Conservation (phyloP, 352 stramenopile species). For the Peronosclerospora sorghi region DNA sequence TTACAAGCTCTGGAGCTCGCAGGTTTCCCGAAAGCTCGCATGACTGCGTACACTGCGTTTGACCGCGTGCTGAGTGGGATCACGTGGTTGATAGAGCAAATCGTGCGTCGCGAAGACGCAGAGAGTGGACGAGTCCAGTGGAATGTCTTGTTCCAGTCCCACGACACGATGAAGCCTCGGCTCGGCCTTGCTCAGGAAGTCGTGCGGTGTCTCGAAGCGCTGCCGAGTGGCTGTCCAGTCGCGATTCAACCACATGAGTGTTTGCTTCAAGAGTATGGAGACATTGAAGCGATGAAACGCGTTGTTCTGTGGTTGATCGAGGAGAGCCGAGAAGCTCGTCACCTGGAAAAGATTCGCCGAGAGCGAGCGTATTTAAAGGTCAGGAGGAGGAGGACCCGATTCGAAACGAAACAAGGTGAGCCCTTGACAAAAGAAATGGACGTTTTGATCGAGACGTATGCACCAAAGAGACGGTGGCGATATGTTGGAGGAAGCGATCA, state of each 20-base stretch:
- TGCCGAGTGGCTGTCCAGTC: constrained; percentile 20
- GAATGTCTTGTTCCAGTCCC: constrained; percentile 51
- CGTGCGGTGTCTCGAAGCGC: constrained; percentile 28
- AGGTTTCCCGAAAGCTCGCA: constrained; percentile 36
- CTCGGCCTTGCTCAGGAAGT: constrained; percentile 58
- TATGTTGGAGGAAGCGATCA: constrained; percentile 19
- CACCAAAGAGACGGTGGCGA: constrained; percentile 32
- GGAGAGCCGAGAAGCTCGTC: constrained; percentile 15
- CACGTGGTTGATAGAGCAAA: constrained; percentile 47
- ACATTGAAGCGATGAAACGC: constrained; percentile 43
- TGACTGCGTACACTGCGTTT: constrained; percentile 41
- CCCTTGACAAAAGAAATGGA: constrained; percentile 34
- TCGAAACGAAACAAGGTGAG: constrained; percentile 1
- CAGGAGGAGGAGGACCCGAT: too few species aligned
- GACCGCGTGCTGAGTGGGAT: constrained; percentile 50
- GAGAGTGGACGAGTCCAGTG: constrained; percentile 39
- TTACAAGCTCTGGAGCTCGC: constrained; percentile 21
- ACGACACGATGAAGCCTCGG: constrained; percentile 56
- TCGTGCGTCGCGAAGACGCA: constrained; percentile 39
- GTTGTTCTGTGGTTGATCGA: constrained; percentile 48
- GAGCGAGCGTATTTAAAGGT: constrained; percentile 26
- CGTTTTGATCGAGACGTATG: constrained; percentile 29
- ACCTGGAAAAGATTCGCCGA: constrained; percentile 28
- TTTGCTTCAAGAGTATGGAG: constrained; percentile 67
- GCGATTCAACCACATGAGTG: constrained; percentile 59